Evolutionary conservation across 768 basidiomycete genomes (phyloP).

Genomic region (Auricularia sp.): DNA sequence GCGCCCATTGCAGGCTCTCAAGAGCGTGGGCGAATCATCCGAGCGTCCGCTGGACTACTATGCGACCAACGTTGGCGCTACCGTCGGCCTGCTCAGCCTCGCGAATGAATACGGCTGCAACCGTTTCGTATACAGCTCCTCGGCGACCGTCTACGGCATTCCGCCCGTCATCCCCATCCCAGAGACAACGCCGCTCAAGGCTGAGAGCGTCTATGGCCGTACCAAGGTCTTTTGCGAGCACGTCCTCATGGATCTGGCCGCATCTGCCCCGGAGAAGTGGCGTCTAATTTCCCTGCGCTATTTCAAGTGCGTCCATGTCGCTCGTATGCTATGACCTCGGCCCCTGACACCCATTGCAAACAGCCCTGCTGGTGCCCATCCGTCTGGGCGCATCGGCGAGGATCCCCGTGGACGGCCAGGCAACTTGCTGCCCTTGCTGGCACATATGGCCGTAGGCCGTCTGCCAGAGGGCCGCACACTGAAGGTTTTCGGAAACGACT

Average conservation of each 20-base stretch:
- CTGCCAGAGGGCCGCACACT: constrained; percentile 45
- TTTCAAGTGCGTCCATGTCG: constrained; percentile 65
- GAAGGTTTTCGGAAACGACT: constrained; percentile 94
- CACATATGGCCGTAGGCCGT: constrained; percentile 90
- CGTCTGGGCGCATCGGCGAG: constrained; percentile 90
- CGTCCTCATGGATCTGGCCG: constrained; percentile 66
- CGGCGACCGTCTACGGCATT: constrained; percentile 95
- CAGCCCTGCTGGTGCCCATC: constrained; percentile 97
- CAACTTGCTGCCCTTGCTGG: constrained; percentile 86
- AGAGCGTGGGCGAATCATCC: constrained; percentile 94
- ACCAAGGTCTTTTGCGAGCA: constrained; percentile 94
- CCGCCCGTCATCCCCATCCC: constrained; percentile 90
- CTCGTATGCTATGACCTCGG: background rate
- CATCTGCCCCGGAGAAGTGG: constrained; percentile 66
- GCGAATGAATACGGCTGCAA: constrained; percentile 80
- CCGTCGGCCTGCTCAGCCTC: constrained; percentile 71
- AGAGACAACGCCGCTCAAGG: constrained; percentile 76
- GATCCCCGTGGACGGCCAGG: constrained; percentile 93
- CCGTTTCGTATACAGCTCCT: constrained; percentile 92
- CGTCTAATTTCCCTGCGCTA: constrained; percentile 82
- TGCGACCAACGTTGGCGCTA: constrained; percentile 85
- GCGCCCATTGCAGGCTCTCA: constrained; percentile 61
- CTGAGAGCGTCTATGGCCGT: constrained; percentile 89
- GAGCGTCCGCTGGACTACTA: constrained; percentile 92
- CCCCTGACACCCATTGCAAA: background rate